phyloP scores from a whole-genome alignment of 306 rosid genomes.

The Dryas alaskensis region DNA sequence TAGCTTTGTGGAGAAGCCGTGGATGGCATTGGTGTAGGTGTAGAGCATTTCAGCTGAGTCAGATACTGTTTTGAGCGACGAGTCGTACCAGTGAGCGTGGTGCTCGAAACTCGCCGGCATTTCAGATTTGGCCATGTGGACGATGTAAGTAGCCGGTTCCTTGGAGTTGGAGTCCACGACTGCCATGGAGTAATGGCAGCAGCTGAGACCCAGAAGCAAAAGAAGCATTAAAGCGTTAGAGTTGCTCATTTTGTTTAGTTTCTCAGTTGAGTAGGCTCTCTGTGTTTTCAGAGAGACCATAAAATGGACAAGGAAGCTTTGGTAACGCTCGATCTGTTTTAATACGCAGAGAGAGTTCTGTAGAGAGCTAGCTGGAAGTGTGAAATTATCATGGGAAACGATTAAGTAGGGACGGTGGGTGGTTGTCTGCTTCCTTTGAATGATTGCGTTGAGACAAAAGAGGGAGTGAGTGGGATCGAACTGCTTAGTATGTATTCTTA shows the following conservation, averaged over 20 bases:
- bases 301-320: background rate
- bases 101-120: conserved; percentile 61
- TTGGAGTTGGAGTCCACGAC: conserved; percentile 20
- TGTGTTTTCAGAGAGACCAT: conserved; percentile 1
- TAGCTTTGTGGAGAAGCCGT: conserved; percentile 68
- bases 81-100: conserved; percentile 65
- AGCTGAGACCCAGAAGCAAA: conserved; percentile 23
- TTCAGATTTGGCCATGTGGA: conserved; percentile 54
- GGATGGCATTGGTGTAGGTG: conserved; percentile 58
- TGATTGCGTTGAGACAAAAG: conserved; percentile 56
- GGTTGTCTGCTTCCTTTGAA: conserved; percentile 43
- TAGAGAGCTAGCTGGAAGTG: background rate
- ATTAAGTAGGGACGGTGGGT: conserved; percentile 34
- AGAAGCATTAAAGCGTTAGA: background rate
- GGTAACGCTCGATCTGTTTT: background rate
- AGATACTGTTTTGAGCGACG: conserved; percentile 53
- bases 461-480: conserved; percentile 1
- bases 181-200: conserved; percentile 31
- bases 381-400: background rate
- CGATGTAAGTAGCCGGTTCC: conserved; percentile 52
- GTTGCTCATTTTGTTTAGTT: background rate
- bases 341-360: background rate
- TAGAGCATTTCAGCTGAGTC: conserved; percentile 62
- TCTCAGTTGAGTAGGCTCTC: background rate
- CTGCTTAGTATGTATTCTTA: background rate